A percentile compares a stretch with the other conserved stretches of the same genome.
These are phyloP conservation scores for Pseudonitzschia multistriata DNA, from an alignment of 108 stramenopile genomes.

Conservation along the genomic window DNA sequence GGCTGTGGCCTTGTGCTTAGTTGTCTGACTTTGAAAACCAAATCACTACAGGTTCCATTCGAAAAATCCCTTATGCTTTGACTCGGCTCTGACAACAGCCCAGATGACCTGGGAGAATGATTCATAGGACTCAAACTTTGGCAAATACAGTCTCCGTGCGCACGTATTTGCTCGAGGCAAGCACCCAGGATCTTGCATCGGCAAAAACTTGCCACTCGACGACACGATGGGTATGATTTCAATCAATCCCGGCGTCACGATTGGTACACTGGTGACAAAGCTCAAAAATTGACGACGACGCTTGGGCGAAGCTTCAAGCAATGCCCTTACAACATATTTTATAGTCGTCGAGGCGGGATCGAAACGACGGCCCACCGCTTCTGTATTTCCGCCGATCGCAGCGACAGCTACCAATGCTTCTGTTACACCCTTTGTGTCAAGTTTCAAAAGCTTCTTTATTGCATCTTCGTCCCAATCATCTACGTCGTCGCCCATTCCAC, in stretches of 20 bases:
- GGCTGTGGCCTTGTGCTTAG: no score
- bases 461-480: slow-evolving; percentile 48
- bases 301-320: slow-evolving; percentile 43
- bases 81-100: slow-evolving; percentile 43
- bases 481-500: slow-evolving; percentile 49
- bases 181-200: slow-evolving; percentile 40
- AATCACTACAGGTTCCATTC: slow-evolving; percentile 34
- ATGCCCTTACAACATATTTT: slow-evolving; percentile 37
- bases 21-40: background rate
- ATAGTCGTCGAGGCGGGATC: slow-evolving; percentile 48
- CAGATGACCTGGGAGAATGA: slow-evolving; percentile 38
- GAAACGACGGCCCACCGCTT: slow-evolving; percentile 41
- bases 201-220: slow-evolving; percentile 44
- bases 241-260: slow-evolving; percentile 53
- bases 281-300: slow-evolving; percentile 48
- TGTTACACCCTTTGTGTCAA: slow-evolving; percentile 48
- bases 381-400: slow-evolving; percentile 56
- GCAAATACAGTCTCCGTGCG: slow-evolving; percentile 45
- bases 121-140: slow-evolving; percentile 49
- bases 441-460: slow-evolving; percentile 42
- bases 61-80: slow-evolving; percentile 50
- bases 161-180: slow-evolving; percentile 58
- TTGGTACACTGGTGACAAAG: slow-evolving; percentile 55
- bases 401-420: slow-evolving; percentile 60
- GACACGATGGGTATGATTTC: slow-evolving; percentile 50